phyloP scores from a whole-genome alignment of 495 filamentous ascomycete genomes.

The Oidiodendron maius region DNA sequence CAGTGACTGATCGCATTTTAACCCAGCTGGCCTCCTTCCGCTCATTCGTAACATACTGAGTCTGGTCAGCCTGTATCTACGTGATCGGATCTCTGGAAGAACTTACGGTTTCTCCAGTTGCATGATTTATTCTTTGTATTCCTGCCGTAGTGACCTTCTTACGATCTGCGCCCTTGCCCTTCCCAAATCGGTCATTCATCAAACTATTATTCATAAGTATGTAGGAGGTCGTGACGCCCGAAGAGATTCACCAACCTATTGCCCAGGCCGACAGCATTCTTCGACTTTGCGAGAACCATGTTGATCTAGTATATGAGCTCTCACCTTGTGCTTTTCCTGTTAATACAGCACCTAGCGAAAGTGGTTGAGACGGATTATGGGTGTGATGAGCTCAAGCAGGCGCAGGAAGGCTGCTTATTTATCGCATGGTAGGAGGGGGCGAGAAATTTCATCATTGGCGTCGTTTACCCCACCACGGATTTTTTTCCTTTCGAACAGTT shows the following conservation, averaged over 20 bases:
- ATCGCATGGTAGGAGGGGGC: slow-evolving; percentile 5
- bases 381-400: too few relatives aligned
- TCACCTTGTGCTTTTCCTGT: too few relatives aligned
- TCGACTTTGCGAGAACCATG: slow-evolving; percentile 95
- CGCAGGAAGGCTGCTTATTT: slow-evolving; percentile 6
- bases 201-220: slow-evolving; percentile 25
- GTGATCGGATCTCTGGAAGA: too few relatives aligned
- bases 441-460: neutral
- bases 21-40: slow-evolving; percentile 76
- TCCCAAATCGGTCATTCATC: slow-evolving; percentile 45
- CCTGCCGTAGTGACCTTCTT: slow-evolving; percentile 47
- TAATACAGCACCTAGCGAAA: too few relatives aligned
- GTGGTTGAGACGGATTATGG: too few relatives aligned
- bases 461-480: neutral
- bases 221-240: neutral
- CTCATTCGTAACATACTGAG: slow-evolving; percentile 63
- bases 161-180: slow-evolving; percentile 72
- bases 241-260: slow-evolving; percentile 39
- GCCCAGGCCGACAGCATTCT: slow-evolving; percentile 89
- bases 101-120: slow-evolving; percentile 46
- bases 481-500: slow-evolving; percentile 3
- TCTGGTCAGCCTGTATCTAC: slow-evolving; percentile 3
- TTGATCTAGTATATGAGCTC: slow-evolving; percentile 20
- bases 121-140: slow-evolving; percentile 54
- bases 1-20: slow-evolving; percentile 97